Evolutionary conservation across 257 asterid species (phyloP).

Genomic region (Penstemon newberryi): DNA sequence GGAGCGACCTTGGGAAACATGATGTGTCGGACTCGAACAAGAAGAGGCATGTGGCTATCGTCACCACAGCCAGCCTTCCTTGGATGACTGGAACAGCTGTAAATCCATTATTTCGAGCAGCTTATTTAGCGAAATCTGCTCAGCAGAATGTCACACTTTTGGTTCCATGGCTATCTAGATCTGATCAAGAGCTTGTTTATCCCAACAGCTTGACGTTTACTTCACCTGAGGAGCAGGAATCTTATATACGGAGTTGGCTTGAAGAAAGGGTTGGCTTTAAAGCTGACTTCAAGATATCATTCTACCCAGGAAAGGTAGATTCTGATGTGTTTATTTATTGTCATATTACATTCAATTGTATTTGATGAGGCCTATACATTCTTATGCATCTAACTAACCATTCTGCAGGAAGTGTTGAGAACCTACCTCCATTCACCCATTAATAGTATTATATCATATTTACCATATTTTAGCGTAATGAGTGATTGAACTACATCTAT

Average conservation of each 20-base stretch:
- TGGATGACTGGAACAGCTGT: constrained; percentile 99
- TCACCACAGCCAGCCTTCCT: constrained; percentile 99
- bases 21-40: constrained; percentile 49
- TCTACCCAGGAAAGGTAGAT: constrained; percentile 96
- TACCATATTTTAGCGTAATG: constrained; percentile 2
- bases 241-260: constrained; percentile 87
- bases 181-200: constrained; percentile 96
- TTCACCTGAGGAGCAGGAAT: constrained; percentile 95
- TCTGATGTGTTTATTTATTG: constrained; percentile 1
- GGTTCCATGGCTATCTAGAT: constrained; percentile 97
- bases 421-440: constrained; percentile 18
- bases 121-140: constrained; percentile 80
- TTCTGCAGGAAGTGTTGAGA: constrained; percentile 6
- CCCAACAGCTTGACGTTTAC: constrained; percentile 79
- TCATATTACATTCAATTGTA: background rate
- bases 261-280: constrained; percentile 96
- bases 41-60: constrained; percentile 94
- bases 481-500: constrained; percentile 2
- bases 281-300: constrained; percentile 84
- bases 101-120: constrained; percentile 96
- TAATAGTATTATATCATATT: background rate
- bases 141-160: constrained; percentile 86
- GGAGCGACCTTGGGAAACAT: constrained; percentile 61
- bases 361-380: constrained; percentile 4
- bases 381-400: background rate